Evolutionary conservation across 2,329 filamentous ascomycete species (phyloP).

Genomic region (Neonectria magnoliae): DNA sequence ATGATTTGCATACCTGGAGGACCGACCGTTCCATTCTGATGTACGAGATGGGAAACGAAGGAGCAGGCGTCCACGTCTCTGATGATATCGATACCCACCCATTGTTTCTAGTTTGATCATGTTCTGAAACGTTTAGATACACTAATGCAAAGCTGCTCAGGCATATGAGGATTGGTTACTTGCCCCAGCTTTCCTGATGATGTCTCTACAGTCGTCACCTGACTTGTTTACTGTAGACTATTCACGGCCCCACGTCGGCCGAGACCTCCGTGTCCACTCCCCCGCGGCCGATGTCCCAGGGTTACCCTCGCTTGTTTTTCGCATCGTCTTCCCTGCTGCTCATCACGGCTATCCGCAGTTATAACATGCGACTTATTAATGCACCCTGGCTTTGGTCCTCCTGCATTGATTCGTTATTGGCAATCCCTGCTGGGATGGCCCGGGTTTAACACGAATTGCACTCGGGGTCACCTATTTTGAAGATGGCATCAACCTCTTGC

Average conservation of each 20-base stretch:
- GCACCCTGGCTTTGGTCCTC: background rate
- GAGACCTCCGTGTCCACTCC: constrained; percentile 5
- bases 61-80: constrained; percentile 44
- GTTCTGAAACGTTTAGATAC: constrained; percentile 20
- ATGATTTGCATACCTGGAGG: constrained; percentile 23
- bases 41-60: constrained; percentile 42
- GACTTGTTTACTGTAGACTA: too few relatives aligned
- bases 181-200: too few relatives aligned
- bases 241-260: constrained; percentile 11
- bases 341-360: background rate
- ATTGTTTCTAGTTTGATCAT: constrained; percentile 35
- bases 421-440: too few relatives aligned
- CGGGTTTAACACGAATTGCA: too few relatives aligned
- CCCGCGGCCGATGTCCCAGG: constrained; percentile 4
- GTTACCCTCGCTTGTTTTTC: background rate
- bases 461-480: too few relatives aligned
- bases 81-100: constrained; percentile 46
- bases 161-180: background rate
- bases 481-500: background rate
- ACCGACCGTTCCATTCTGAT: constrained; percentile 26
- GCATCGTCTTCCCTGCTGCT: background rate
- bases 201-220: too few relatives aligned
- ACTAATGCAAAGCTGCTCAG: constrained; percentile 22
- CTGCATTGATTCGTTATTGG: too few relatives aligned
- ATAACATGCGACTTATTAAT: background rate